These are phyloP conservation scores for Parietaria judaica DNA, from an alignment of 306 rosid genomes.

Conservation along the genomic window DNA sequence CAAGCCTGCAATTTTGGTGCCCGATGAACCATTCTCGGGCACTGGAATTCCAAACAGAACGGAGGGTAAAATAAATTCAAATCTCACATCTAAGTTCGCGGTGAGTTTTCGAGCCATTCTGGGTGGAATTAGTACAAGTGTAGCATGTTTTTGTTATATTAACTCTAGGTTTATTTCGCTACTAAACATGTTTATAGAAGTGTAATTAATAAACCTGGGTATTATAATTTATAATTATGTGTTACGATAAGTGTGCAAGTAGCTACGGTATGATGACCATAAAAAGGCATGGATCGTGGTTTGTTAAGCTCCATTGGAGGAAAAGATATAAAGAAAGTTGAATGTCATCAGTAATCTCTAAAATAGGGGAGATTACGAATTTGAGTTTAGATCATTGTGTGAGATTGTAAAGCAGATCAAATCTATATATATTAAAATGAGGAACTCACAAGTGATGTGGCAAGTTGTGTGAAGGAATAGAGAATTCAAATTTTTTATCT, in stretches of 20 bases:
- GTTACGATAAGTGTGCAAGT: slow-evolving; percentile 6
- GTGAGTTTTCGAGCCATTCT: slow-evolving; percentile 18
- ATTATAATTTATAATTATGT: slow-evolving; percentile 20
- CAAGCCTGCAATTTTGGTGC: slow-evolving; percentile 83
- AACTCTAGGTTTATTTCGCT: slow-evolving; percentile 26
- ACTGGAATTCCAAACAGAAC: no score
- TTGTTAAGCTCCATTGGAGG: background rate
- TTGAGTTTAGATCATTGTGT: no score
- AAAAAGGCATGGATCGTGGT: slow-evolving; percentile 1
- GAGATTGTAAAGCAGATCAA: no score
- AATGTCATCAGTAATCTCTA: no score
- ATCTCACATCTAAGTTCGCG: slow-evolving; percentile 21
- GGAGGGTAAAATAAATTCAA: background rate
- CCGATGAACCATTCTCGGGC: slow-evolving; percentile 10
- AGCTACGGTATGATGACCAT: slow-evolving; percentile 3
- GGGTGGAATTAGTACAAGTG: slow-evolving; percentile 41
- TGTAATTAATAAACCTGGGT: no score
- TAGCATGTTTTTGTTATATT: slow-evolving; percentile 40
- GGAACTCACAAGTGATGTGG: no score
- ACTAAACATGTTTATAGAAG: slow-evolving; percentile 25
- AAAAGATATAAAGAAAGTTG: no score
- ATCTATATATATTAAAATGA: no score
- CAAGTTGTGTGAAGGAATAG: no score
- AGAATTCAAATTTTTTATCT: no score
- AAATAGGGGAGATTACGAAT: no score